These are phyloP conservation scores for Volvariella surrecta DNA, from an alignment of 1,284 basidiomycete genomes.

Conservation along the genomic window DNA sequence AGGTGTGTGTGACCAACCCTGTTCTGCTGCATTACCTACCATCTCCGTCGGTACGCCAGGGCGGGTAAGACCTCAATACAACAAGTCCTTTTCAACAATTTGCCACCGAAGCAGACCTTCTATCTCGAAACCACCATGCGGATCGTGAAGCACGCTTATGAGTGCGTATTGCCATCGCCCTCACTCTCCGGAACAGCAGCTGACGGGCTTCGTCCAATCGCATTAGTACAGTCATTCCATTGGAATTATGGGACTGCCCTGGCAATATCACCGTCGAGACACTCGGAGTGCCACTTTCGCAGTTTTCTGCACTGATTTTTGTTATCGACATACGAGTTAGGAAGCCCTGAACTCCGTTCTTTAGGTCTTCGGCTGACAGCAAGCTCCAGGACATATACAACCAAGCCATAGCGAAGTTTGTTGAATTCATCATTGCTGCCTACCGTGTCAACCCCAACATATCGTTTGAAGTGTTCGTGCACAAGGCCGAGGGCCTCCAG, in stretches of 20 bases:
- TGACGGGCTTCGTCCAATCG: constrained; percentile 1
- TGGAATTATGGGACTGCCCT: constrained; percentile 95
- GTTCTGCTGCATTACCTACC: constrained; percentile 8
- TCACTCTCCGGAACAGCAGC: neutral
- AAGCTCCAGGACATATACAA: constrained; percentile 53
- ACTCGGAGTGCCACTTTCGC: constrained; percentile 61
- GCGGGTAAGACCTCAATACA: constrained; percentile 92
- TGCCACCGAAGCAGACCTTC: constrained; percentile 82
- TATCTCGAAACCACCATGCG: constrained; percentile 86
- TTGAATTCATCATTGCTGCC: constrained; percentile 68
- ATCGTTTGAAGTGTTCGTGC: constrained; percentile 90
- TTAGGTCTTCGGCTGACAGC: neutral
- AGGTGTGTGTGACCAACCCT: constrained; percentile 37
- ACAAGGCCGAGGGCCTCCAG: constrained; percentile 90
- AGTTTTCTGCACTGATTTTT: constrained; percentile 82
- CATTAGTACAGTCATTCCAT: constrained; percentile 78
- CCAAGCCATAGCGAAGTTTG: constrained; percentile 72
- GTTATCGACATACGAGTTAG: constrained; percentile 92
- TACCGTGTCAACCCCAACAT: constrained; percentile 73
- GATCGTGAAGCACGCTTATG: constrained; percentile 67
- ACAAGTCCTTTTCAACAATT: constrained; percentile 84
- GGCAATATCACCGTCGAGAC: constrained; percentile 75
- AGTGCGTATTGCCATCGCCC: constrained; percentile 49
- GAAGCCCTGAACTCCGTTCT: neutral
- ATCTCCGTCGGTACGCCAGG: constrained; percentile 25